Base-by-base conservation (phyloP, 805 yeast genomes). In the Myxozyma neglecta region DNA sequence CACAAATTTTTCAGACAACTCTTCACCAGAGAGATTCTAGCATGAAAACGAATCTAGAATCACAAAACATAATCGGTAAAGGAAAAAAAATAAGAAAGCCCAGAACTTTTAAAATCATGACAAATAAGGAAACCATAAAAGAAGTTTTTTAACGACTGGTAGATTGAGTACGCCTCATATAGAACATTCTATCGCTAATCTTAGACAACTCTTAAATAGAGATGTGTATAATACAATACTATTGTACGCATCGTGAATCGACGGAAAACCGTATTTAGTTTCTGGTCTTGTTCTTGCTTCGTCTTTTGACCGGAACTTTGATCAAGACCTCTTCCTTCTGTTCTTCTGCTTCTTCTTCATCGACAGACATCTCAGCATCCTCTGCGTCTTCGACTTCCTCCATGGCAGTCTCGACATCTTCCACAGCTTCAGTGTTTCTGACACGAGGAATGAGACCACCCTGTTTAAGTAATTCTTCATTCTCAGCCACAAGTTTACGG, bases 381-480 rank as follows among this genome's bases (percentile, higher is more conserved):
- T 55, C 59, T 29, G 77, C 85, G 69, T 85, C 88, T 66, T 79
- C 83, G 53, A 76, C 80, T 43, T 79, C 81, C 57, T 75, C 83
- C 57, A 74, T 78, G 56, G 74, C 80, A 46, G 75, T 82, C 53
- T 76, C 82, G 58, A 76, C 75, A 48, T 76, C 84, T 61, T 76
- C 83, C 44, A 73, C 79, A 6, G 74, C 81, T 70, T 74, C 79
- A 59, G 77, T 83, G 59, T 77, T 85, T 73, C 77, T 77, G 79
- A 92, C 97, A 16, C 66, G 45, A 11, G 64, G 64, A n/a, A 63
- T 37, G n/a, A 63, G 56, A 60, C 92, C 97, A 43, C 91, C 97
- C 81, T 97, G 89, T 83, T 90, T 85, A 78, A 94, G 82, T 74
- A 93, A 80, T 74, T 89, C 96, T 69, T 97, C 97, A 79, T 94